Percentiles rank a stretch among this genome's conserved stretches.
Evolutionary conservation across 306 rosid species (phyloP).

Genomic region (Pueraria montana): DNA sequence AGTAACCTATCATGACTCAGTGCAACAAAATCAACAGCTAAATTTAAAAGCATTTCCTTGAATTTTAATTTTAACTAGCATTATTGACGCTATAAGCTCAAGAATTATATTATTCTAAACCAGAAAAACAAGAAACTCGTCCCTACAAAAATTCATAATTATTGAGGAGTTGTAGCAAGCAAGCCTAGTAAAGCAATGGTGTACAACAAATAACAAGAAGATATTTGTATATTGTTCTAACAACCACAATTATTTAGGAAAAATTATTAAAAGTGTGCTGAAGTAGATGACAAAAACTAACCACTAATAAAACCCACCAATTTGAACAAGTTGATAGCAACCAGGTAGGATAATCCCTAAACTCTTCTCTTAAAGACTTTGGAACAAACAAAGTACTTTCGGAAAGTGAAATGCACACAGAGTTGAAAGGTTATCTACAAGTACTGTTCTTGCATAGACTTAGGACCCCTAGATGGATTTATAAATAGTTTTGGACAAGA

Average conservation of each 20-base stretch:
- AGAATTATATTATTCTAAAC: neutral
- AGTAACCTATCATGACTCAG: constrained; percentile 61
- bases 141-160: neutral
- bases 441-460: constrained; percentile 50
- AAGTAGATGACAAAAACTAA: constrained; percentile 35
- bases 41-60: neutral
- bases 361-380: neutral
- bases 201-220: neutral
- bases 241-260: constrained; percentile 38
- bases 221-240: constrained; percentile 33
- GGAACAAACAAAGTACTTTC: constrained; percentile 29
- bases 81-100: neutral
- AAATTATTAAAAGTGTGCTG: constrained; percentile 3
- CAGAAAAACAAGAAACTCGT: neutral
- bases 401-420: constrained; percentile 33
- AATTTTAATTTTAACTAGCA: neutral
- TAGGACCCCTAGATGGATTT: neutral
- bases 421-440: constrained; percentile 40
- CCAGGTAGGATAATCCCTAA: constrained; percentile 33
- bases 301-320: constrained; percentile 11
- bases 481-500: constrained; percentile 25
- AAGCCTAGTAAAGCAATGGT: neutral
- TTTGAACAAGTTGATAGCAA: constrained; percentile 13
- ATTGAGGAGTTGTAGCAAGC: neutral
- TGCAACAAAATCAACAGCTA: constrained; percentile 25